phyloP scores from a whole-genome alignment of 108 stramenopile genomes.

The Fistulifera pelliculosa region DNA sequence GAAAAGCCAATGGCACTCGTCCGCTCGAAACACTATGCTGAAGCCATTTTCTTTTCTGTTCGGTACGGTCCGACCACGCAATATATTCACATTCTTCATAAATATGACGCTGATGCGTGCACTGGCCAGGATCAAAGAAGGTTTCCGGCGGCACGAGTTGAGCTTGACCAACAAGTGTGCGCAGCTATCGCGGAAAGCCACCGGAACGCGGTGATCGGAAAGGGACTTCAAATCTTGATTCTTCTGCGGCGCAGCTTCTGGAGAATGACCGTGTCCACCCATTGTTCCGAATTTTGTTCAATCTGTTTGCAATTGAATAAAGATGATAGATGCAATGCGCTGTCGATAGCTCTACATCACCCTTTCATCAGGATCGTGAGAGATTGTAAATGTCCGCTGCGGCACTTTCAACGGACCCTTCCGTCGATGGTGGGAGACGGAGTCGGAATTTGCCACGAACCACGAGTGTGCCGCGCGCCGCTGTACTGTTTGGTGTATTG shows the following conservation, averaged over 20 bases:
- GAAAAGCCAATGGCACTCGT: too few relatives aligned
- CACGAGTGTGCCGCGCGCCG: too few relatives aligned
- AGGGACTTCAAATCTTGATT: constrained; percentile 81
- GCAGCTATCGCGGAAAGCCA: constrained; percentile 92
- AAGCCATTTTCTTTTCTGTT: constrained; percentile 40
- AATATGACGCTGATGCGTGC: constrained; percentile 88
- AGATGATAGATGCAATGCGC: too few relatives aligned
- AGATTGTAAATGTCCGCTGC: too few relatives aligned
- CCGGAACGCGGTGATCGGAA: constrained; percentile 65
- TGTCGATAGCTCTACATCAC: too few relatives aligned
- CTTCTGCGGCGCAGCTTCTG: constrained; percentile 55
- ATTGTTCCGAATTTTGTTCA: not conserved
- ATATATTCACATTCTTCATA: constrained; percentile 95
- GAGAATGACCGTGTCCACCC: constrained; percentile 46
- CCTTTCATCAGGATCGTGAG: too few relatives aligned
- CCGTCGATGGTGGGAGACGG: too few relatives aligned
- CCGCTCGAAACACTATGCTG: not conserved
- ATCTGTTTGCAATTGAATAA: too few relatives aligned
- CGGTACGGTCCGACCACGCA: constrained; percentile 74
- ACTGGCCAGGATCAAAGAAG: constrained; percentile 75
- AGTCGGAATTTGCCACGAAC: too few relatives aligned
- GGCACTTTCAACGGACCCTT: too few relatives aligned
- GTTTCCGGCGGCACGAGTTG: constrained; percentile 86
- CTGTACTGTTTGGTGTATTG: too few relatives aligned
- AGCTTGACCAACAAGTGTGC: constrained; percentile 85